Evolutionary conservation across 1,139 yeast genomes (phyloP), one percentile per base, ranked within the genome.

Genomic region (Williopsis jadinii): DNA sequence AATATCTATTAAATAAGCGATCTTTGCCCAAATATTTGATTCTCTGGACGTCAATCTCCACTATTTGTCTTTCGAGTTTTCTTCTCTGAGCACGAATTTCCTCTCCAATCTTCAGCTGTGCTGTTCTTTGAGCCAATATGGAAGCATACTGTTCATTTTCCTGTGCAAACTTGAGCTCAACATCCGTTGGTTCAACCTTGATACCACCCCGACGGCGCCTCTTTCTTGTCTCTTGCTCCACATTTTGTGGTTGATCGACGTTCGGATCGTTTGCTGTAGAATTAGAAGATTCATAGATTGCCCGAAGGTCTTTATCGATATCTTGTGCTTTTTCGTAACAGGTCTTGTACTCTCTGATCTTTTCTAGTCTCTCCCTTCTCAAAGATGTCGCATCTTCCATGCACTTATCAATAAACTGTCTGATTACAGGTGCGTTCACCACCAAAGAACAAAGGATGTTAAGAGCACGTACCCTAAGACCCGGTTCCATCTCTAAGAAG

Each of bases 11-110:
- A 59, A 70, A 87, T 47, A 77, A 75, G 41, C 95, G 69, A 60
- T 92, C 99, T 49, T 80, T 75, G 5, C 99, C 99, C 28, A 92
- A 65, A 38, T 78, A 69, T 45, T 77, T 76, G 35, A 88, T 73
- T 45, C 98, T 66, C 59, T 88, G 96, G 47, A 84, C 73, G 55
- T 90, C 96, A 39, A 77, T 64, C 52, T 81, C 87, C 37, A 73
- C 71, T 32, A 84, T 62, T 44, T 74, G 67, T 47, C 66, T 69
- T 54, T 84, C 94, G 32, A 80, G 60, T 29, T 66, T 67, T 39
- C 67, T 64, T 55, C 75, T 77, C 30, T 70, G 70, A 8, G 57
- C 54, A 45, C 75, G 73, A 15, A 73, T 54, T 32, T 64, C 68
- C 35, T 72, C 74, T 9, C 77, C 61, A 38, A 66, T 64, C 12